These are phyloP conservation scores for Acer negundo DNA, from an alignment of 345 rosid genomes.

Conservation along the genomic window DNA sequence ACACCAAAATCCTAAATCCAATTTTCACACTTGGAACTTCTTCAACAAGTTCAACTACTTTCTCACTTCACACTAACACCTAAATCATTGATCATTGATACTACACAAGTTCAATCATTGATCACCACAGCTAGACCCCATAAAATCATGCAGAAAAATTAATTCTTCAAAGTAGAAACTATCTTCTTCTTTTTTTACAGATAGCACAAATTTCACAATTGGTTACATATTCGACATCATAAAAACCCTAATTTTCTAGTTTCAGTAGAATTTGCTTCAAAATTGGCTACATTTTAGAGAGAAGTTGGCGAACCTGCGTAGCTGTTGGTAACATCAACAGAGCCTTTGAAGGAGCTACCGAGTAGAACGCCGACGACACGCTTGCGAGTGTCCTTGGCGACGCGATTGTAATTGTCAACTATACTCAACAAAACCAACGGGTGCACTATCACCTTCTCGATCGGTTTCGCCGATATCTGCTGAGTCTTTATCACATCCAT, in stretches of 20 bases:
- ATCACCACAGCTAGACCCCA: neutral
- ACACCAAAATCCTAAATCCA: neutral
- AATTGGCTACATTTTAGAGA: too few relatives aligned
- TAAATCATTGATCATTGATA: too few relatives aligned
- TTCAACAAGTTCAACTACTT: neutral
- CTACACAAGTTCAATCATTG: too few relatives aligned
- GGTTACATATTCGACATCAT: neutral
- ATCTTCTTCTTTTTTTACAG: too few relatives aligned
- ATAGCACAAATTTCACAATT: neutral
- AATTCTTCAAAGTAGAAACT: too few relatives aligned
- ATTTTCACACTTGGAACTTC: neutral
- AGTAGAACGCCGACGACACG: constrained; percentile 86
- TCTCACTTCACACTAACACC: too few relatives aligned
- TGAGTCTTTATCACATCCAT: constrained; percentile 97
- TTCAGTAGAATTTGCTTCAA: too few relatives aligned
- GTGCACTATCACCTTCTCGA: constrained; percentile 92
- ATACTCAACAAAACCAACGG: constrained; percentile 96
- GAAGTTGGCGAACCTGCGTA: constrained; percentile 57
- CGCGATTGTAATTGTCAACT: constrained; percentile 93
- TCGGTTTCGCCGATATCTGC: constrained; percentile 72
- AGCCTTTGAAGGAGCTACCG: constrained; percentile 74
- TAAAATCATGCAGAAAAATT: neutral
- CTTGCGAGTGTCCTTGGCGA: constrained; percentile 86
- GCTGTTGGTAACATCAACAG: constrained; percentile 91
- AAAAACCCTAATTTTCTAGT: neutral